Evolutionary conservation across 2,329 filamentous ascomycete genomes (phyloP).

Genomic region (Hypoxylon sp.): DNA sequence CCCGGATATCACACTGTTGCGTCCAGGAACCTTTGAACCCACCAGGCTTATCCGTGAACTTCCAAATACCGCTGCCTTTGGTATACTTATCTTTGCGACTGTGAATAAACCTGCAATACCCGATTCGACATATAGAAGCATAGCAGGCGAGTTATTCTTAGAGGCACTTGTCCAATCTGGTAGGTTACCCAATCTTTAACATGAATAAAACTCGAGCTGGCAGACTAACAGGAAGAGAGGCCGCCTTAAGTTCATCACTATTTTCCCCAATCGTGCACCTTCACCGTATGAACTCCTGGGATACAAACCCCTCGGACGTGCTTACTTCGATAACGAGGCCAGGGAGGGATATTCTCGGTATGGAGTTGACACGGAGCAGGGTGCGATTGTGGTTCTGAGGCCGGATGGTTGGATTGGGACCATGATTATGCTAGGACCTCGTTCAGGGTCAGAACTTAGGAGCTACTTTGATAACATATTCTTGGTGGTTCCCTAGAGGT

Average conservation of each 20-base stretch:
- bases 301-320: constrained; percentile 25
- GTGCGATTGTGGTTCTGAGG: constrained; percentile 38
- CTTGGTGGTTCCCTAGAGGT: too few relatives aligned
- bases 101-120: constrained; percentile 10
- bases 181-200: too few relatives aligned
- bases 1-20: constrained; percentile 55
- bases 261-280: constrained; percentile 30
- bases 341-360: constrained; percentile 31
- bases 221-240: constrained; percentile 14
- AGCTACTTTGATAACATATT: too few relatives aligned
- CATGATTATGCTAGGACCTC: constrained; percentile 17
- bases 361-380: constrained; percentile 25
- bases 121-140: constrained; percentile 3
- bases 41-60: constrained; percentile 55
- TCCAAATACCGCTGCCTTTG: constrained; percentile 53
- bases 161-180: constrained; percentile 15
- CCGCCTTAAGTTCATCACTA: constrained; percentile 33
- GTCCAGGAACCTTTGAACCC: constrained; percentile 54
- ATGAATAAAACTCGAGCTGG: constrained; percentile 15
- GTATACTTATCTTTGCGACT: constrained; percentile 51
- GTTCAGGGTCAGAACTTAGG: too few relatives aligned
- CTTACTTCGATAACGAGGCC: constrained; percentile 33
- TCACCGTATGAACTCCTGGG: constrained; percentile 36
- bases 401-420: constrained; percentile 43
- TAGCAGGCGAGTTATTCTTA: constrained; percentile 20